A percentile compares a stretch with the other conserved stretches of the same genome.
These are phyloP conservation scores for Leptographium procerum DNA, from an alignment of 2,329 filamentous ascomycete species.

Conservation along the genomic window DNA sequence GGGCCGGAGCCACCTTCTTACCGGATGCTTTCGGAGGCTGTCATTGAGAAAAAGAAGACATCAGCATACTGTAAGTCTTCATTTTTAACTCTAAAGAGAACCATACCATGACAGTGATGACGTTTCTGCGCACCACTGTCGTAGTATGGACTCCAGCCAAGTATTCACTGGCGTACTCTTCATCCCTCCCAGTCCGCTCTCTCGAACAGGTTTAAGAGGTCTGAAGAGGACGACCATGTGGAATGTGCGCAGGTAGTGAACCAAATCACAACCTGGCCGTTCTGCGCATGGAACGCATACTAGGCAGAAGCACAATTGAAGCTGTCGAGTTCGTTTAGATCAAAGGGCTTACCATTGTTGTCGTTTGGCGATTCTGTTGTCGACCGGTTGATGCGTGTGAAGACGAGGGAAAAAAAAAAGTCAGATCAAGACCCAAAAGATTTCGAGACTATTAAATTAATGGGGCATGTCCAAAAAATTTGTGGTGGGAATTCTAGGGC, in stretches of 20 bases:
- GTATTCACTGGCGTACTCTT: constrained; percentile 27
- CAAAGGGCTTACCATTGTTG: constrained; percentile 49
- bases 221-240: constrained; percentile 12
- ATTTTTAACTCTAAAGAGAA: constrained; percentile 77
- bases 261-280: constrained; percentile 10
- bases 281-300: constrained; percentile 13
- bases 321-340: constrained; percentile 45
- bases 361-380: constrained; percentile 28
- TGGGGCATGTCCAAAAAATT: constrained; percentile 4
- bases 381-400: constrained; percentile 29
- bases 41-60: constrained; percentile 99
- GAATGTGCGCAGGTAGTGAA: constrained; percentile 9
- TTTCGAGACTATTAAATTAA: constrained; percentile 2
- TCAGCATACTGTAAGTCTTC: constrained; percentile 78
- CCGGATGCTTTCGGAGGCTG: constrained; percentile 85
- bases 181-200: constrained; percentile 16
- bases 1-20: constrained; percentile 97
- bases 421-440: constrained; percentile 13
- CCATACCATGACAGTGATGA: constrained; percentile 20
- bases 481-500: constrained; percentile 12
- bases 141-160: constrained; percentile 48
- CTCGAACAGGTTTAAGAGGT: constrained; percentile 27
- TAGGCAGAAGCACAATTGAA: constrained; percentile 18
- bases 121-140: constrained; percentile 39
- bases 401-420: constrained; percentile 11